Conservation (phyloP, 2,329 filamentous ascomycete species). For the Orbilia brochopaga region DNA sequence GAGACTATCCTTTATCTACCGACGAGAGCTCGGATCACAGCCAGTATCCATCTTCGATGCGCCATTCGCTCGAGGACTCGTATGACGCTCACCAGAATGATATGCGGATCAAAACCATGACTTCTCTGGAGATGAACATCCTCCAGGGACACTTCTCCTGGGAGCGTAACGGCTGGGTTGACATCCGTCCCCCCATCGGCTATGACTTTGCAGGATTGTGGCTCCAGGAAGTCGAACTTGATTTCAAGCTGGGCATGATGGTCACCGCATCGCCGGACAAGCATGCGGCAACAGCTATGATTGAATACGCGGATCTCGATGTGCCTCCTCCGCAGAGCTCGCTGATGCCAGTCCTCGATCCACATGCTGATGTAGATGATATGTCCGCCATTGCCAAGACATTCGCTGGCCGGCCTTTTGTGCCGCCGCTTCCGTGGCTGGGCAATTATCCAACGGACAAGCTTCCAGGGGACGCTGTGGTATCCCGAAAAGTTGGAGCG, state of each 20-base stretch:
- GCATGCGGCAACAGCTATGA: constrained; percentile 11
- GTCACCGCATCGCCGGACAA: constrained; percentile 21
- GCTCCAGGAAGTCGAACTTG: constrained; percentile 40
- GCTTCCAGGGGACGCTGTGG: constrained; percentile 31
- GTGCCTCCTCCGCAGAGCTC: constrained; percentile 32
- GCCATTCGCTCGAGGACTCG: constrained; percentile 33
- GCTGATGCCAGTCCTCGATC: constrained; percentile 31
- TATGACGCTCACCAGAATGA: constrained; percentile 42
- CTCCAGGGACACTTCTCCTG: constrained; percentile 43
- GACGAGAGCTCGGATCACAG: constrained; percentile 47
- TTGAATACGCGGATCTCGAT: constrained; percentile 36
- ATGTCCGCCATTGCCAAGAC: constrained; percentile 25
- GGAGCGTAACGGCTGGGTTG: constrained; percentile 36
- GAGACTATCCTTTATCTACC: constrained; percentile 39
- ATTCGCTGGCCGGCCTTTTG: constrained; percentile 37
- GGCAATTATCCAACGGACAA: constrained; percentile 38
- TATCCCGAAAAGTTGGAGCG: constrained; percentile 41
- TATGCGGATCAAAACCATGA: constrained; percentile 30
- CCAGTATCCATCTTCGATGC: constrained; percentile 29
- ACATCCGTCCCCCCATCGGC: constrained; percentile 33
- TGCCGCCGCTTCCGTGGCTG: constrained; percentile 43
- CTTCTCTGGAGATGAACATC: constrained; percentile 29
- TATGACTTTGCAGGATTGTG: constrained; percentile 47
- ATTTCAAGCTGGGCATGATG: constrained; percentile 47
- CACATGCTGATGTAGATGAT: constrained; percentile 28